Evolutionary conservation across 192 early-diverging fungal genomes (phyloP), one percentile per base, ranked within the genome.

Genomic region (Rhizophlyctis rosea): DNA sequence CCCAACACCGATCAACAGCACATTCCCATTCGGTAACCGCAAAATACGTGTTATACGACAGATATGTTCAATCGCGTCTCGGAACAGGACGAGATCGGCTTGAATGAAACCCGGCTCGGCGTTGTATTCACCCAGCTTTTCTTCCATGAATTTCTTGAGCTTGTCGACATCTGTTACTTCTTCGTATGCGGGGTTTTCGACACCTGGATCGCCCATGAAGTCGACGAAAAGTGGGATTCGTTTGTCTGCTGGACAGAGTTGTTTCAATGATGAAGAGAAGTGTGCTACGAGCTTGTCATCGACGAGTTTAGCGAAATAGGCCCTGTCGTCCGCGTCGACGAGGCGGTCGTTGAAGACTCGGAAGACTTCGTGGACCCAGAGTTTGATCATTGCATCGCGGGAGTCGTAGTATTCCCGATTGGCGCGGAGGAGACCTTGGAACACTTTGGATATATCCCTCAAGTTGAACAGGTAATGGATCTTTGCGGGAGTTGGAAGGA

Each of bases 381-480:
- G 76, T 61, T 84, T 84, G 35, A 65, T 66, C 13, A 84, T 65
- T 0, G 68, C 62, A 29, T 83, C 80, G 3, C 70, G 52, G 16
- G 82, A 78, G 52, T 84, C 82, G 53, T 72, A 78, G 48, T 80
- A 83, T 29, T 84, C 81, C 18, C 60, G 56, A 59, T 78, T 77
- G n/a, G 81, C 74, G 21, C 80, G 64, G 36, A 83, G 59, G 4
- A 85, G 49, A 18, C 82, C 82, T 66, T 85, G 82, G 55, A 85
- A 82, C 13, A 85, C 82, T 53, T 83, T 81, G 27, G 80, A 82
- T 31, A 85, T 80, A 48, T 85, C 82, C 3, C 82, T 62, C 35
- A 85, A 60, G 60, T 85, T 85, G 72, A 85, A 85, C 11, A 81
- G 60, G 52, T 85, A 85, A 57, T 85, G 82, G 28, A 82, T 77